Percentiles rank a stretch among this genome's conserved stretches.
Evolutionary conservation across 2,329 filamentous ascomycete species (phyloP).

Genomic region (Phoma sp.): DNA sequence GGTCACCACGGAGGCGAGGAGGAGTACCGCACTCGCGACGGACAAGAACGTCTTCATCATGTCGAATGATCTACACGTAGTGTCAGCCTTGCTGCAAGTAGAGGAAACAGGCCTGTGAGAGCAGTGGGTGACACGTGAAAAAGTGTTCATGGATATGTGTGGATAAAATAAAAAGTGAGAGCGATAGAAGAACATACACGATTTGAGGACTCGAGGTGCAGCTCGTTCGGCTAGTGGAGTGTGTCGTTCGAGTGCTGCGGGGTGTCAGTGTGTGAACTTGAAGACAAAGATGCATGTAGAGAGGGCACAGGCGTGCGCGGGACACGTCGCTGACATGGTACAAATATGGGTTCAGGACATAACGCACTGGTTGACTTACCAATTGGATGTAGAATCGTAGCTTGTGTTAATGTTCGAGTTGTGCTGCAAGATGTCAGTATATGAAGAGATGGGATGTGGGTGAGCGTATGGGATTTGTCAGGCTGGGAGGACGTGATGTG

Average conservation of each 20-base stretch:
- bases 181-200: not conserved
- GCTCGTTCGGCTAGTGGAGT: not conserved
- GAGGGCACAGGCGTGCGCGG: not conserved
- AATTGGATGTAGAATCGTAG: not conserved
- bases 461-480: no score
- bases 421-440: not conserved
- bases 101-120: not conserved
- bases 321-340: not conserved
- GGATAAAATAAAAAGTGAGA: no score
- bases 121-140: not conserved
- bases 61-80: not conserved
- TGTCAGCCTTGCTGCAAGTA: not conserved
- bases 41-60: slow-evolving; percentile 22
- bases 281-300: not conserved
- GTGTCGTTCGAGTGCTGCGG: not conserved
- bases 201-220: not conserved
- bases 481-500: not conserved
- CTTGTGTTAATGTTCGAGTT: not conserved
- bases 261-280: not conserved
- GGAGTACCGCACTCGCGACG: slow-evolving; percentile 22
- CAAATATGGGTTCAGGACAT: not conserved
- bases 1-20: slow-evolving; percentile 19
- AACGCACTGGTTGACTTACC: not conserved
- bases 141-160: no score
- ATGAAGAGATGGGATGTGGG: not conserved